Evolutionary conservation across 1,284 basidiomycete species (phyloP), one percentile per base, ranked within the genome.

Genomic region (Fomitiporia mediterranea): DNA sequence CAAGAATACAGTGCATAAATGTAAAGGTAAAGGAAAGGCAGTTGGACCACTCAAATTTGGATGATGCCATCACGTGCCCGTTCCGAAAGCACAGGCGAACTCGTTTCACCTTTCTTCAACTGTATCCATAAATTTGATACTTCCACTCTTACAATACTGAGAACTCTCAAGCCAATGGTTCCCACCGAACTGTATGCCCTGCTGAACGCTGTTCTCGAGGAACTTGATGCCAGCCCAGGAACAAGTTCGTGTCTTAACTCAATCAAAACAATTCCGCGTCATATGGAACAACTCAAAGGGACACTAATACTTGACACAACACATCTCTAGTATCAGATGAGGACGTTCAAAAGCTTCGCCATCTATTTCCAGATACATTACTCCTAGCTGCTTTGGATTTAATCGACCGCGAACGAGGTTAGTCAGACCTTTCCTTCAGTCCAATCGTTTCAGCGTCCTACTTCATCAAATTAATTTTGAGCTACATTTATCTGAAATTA

Each of bases 361-460:
- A 74, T 50, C 65, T 88, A 54, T 76, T 89, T 62, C 78, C 86
- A 0, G 83, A 87, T 56, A 74, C 70, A 23, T 71, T 84, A 7
- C 67, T 89, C 9, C 63, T 87, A 3, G 82, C 83, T 27, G 84
- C 88, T 4, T 68, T 90, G n/a, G 85, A 90, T 63, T 69, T 89
- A 21, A 73, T 89, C 40, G 87, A 90, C 67, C 73, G 78, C 46
- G 76, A 80, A 56, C 78, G 77, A 60, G 83, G 87, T 86, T 53
- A 38, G 72, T 55, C n/a, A n/a, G n/a, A n/a, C n/a, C n/a, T n/a
- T n/a, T n/a, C n/a, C 15, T 23, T 28, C 42, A 21, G 23, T 44
- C 46, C 11, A 7, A 56, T 35, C 23, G 43, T 21, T 28, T 34
- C 11, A 38, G 13, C 46, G 43, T 38, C 19, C 42, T 38, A 11